Conservation (phyloP, 768 basidiomycete genomes). For the Trametes cubensis region DNA sequence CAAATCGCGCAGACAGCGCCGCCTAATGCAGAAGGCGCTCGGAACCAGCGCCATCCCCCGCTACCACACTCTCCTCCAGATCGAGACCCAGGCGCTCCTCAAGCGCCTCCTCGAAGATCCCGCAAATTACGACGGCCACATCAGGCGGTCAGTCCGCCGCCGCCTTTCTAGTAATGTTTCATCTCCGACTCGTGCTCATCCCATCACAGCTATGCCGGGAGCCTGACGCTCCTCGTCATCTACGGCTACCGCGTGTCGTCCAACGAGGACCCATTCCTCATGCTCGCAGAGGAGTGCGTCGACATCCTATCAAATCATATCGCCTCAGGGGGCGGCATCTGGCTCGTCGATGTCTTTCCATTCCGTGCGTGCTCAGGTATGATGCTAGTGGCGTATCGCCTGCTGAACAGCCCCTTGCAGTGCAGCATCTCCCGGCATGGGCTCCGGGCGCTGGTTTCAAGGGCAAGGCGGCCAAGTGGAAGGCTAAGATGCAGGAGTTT, state of each 20-base stretch:
- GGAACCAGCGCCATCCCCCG: constrained; percentile 51
- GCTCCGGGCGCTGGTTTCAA: constrained; percentile 71
- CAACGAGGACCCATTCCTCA: constrained; percentile 45
- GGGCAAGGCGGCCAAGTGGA: constrained; percentile 62
- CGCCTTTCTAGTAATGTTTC: background rate
- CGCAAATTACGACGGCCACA: constrained; percentile 38
- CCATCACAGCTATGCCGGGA: constrained; percentile 51
- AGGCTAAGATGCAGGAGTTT: constrained; percentile 64
- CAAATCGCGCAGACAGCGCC: constrained; percentile 62
- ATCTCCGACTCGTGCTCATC: background rate
- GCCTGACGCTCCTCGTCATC: constrained; percentile 56
- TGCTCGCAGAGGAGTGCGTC: constrained; percentile 47
- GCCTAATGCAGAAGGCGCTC: constrained; percentile 65
- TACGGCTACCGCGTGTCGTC: constrained; percentile 58
- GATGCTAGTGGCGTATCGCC: constrained; percentile 32
- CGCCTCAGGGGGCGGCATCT: constrained; percentile 47
- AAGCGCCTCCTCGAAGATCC: constrained; percentile 51
- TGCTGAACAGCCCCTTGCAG: constrained; percentile 22
- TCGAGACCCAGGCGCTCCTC: constrained; percentile 60
- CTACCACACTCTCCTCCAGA: constrained; percentile 60
- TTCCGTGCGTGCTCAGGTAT: constrained; percentile 30
- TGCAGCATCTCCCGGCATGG: constrained; percentile 65
- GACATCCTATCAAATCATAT: constrained; percentile 47
- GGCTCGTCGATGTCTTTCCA: constrained; percentile 47
- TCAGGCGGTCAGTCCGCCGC: constrained; percentile 35